A percentile compares a stretch with the other conserved stretches of the same genome.
Conservation (phyloP, 148 eudicot species). For the Arctostaphylos glauca region DNA sequence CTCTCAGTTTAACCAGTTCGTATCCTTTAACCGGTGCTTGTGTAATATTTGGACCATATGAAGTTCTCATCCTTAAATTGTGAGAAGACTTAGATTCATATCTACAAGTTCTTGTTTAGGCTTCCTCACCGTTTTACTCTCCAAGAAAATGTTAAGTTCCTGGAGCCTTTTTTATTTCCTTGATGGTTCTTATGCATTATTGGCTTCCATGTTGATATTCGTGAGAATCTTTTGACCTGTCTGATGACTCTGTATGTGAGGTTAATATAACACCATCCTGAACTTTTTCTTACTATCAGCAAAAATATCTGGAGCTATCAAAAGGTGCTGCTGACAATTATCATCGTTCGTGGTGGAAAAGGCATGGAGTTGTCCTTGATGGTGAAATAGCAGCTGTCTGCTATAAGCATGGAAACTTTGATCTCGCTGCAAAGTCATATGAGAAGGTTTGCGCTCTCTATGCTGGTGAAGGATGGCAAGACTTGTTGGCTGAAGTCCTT, state of each 20-base stretch:
- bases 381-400: slow-evolving; percentile 94
- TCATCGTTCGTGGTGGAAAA: slow-evolving; percentile 95
- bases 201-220: not conserved
- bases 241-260: not conserved
- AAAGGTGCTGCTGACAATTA: slow-evolving; percentile 92
- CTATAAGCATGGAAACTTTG: slow-evolving; percentile 70
- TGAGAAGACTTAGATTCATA: not conserved
- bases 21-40: not conserved
- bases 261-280: not conserved
- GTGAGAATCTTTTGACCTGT: not conserved
- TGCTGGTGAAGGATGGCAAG: slow-evolving; percentile 97
- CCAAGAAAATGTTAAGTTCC: not conserved
- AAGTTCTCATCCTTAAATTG: not conserved
- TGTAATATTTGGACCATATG: not conserved
- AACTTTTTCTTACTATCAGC: slow-evolving; percentile 35
- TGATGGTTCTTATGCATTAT: not conserved
- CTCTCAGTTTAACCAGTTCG: not conserved
- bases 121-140: slow-evolving; percentile 5
- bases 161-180: not conserved
- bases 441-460: slow-evolving; percentile 98
- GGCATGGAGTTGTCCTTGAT: slow-evolving; percentile 96
- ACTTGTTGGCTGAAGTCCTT: slow-evolving; percentile 91
- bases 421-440: slow-evolving; percentile 80
- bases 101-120: not conserved
- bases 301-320: slow-evolving; percentile 83